phyloP scores from a whole-genome alignment of 2,329 filamentous ascomycete species.

The Arthrobotrys musiformis region DNA sequence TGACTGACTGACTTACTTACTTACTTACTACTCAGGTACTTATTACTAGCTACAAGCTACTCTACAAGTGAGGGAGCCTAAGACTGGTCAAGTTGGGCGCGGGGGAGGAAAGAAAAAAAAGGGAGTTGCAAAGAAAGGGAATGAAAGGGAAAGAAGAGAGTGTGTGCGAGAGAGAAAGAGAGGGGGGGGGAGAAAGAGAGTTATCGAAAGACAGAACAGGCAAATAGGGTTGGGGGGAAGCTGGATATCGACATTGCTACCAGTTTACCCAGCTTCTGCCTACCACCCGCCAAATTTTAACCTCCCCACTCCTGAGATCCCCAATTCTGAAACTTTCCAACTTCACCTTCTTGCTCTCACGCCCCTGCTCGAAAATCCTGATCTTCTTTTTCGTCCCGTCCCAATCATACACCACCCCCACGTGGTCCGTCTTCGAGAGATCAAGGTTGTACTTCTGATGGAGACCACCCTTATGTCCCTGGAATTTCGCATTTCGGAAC shows the following conservation, averaged over 20 bases:
- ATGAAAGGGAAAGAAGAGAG: no score
- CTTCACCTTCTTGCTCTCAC: constrained; percentile 93
- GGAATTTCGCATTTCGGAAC: constrained; percentile 91
- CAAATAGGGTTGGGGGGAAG: no score
- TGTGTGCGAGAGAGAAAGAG: neutral
- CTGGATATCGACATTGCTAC: constrained; percentile 68
- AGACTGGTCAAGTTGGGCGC: neutral
- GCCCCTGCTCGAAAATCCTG: constrained; percentile 90
- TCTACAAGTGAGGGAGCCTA: neutral
- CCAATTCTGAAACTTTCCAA: constrained; percentile 93
- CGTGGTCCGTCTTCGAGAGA: constrained; percentile 84
- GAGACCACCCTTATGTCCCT: constrained; percentile 94
- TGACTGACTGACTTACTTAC: no score
- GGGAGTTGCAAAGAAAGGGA: neutral
- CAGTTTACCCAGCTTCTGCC: constrained; percentile 91
- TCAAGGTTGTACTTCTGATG: constrained; percentile 92
- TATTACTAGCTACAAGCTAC: neutral
- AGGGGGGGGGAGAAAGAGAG: neutral
- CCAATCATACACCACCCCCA: constrained; percentile 93
- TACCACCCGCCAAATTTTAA: constrained; percentile 97
- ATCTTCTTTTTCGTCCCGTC: constrained; percentile 99
- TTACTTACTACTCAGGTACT: neutral
- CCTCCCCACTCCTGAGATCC: constrained; percentile 90
- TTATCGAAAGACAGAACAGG: neutral
- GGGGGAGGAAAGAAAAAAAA: neutral